Evolutionary conservation across 371 early-diverging fungal species (phyloP), one percentile per base, ranked within the genome.

Genomic region (Syncephalastrum racemosum): DNA sequence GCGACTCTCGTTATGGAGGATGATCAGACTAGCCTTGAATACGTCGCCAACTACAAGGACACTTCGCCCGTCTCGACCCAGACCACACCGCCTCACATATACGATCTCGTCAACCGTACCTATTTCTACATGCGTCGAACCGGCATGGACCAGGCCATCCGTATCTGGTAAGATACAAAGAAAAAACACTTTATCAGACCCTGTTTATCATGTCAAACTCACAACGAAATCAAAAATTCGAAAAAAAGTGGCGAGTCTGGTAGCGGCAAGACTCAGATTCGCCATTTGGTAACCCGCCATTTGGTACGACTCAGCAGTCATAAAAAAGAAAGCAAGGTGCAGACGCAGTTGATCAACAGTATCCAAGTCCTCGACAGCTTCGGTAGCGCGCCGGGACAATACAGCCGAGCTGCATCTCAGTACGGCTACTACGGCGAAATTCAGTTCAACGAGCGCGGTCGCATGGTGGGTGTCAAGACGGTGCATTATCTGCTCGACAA

Each of bases 401-500:
- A 67, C 31, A 91, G 95, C 73, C 67, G 76, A 44, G 88, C 93
- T 74, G 91, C 95, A 12, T 91, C 95, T 5, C 85, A 93, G 41
- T 92, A 90, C 54, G 97, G 93, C n/a, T 85, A 89, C 49, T 95
- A 95, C 67, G 86, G 87, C 7, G 96, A 95, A 71, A 72, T 95
- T 53, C 95, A 94, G 63, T 98, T 96, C 67, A 87, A 92, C 67
- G 89, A 84, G n/a, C n/a, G n/a, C n/a, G n/a, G n/a, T n/a, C n/a
- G n/a, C n/a, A n/a, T n/a, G n/a, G n/a, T n/a, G n/a, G 77, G 77
- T 25, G 86, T 88, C 14, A 96, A 94, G 73, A 79, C 90, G 54
- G 77, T 96, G 54, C 91, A 93, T 62, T 97, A 95, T 71, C 83
- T 95, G 53, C 76, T 98, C 23, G 98, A 99, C 62, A 89, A 90